Percentiles rank a stretch among this genome's conserved stretches.
phyloP scores from a whole-genome alignment of 1,139 yeast genomes.

The Lodderomyces parapsilosis region DNA sequence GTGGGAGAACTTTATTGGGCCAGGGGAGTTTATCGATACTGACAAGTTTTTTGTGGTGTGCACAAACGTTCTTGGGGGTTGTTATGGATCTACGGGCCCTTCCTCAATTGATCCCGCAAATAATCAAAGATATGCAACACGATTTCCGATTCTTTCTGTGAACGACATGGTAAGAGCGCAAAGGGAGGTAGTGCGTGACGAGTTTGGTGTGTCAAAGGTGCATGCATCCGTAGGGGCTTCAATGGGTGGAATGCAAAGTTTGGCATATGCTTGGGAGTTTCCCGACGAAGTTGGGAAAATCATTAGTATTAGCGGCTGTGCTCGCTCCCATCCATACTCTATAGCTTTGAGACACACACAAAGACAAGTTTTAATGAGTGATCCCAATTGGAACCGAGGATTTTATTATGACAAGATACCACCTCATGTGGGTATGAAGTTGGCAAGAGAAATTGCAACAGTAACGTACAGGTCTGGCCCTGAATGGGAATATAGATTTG shows the following conservation, averaged over 20 bases:
- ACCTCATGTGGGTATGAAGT: constrained; percentile 93
- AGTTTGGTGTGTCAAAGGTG: constrained; percentile 60
- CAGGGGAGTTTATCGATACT: constrained; percentile 78
- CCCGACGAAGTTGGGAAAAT: constrained; percentile 73
- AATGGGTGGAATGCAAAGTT: constrained; percentile 96
- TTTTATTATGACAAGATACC: constrained; percentile 77
- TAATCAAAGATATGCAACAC: constrained; percentile 68
- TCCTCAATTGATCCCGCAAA: constrained; percentile 76
- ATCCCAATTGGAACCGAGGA: constrained; percentile 93
- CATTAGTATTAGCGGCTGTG: constrained; percentile 84
- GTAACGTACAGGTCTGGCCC: constrained; percentile 95
- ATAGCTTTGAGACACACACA: constrained; percentile 93
- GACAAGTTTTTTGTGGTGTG: constrained; percentile 78
- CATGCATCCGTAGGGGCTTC: constrained; percentile 89
- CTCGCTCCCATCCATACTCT: constrained; percentile 90
- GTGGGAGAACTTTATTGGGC: constrained; percentile 96
- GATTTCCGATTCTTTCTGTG: constrained; percentile 82
- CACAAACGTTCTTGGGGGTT: constrained; percentile 90
- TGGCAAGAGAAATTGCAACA: constrained; percentile 91
- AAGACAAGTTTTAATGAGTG: constrained; percentile 91
- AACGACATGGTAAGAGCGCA: constrained; percentile 94
- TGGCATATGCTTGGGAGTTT: constrained; percentile 84
- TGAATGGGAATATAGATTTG: constrained; percentile 93
- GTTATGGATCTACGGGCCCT: constrained; percentile 96
- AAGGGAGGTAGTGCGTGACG: constrained; percentile 59